Conservation (phyloP, 495 filamentous ascomycete genomes). For the Daldinia concentrica region DNA sequence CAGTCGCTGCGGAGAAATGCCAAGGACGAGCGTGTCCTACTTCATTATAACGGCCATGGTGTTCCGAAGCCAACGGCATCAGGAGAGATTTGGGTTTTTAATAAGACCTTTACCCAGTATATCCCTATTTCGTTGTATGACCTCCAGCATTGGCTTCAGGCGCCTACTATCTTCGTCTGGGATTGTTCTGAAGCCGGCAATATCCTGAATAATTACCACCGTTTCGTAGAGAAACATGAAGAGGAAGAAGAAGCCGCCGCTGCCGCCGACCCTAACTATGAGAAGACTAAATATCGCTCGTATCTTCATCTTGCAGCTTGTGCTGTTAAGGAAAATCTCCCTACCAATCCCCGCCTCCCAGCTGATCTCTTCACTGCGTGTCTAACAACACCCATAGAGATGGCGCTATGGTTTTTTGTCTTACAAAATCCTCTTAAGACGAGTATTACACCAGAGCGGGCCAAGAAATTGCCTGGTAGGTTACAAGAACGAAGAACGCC, state of each 20-base stretch:
- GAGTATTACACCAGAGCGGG: constrained; percentile 78
- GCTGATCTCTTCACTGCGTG: constrained; percentile 97
- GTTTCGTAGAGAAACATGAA: constrained; percentile 93
- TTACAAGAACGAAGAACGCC: constrained; percentile 94
- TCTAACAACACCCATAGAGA: constrained; percentile 95
- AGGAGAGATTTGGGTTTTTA: constrained; percentile 99
- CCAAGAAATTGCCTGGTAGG: constrained; percentile 81
- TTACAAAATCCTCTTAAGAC: constrained; percentile 87
- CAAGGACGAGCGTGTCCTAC: constrained; percentile 92
- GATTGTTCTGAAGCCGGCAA: constrained; percentile 96
- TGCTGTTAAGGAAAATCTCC: constrained; percentile 85
- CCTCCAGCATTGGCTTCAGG: constrained; percentile 93
- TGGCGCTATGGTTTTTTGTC: constrained; percentile 93
- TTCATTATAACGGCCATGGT: constrained; percentile 98
- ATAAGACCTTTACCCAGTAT: constrained; percentile 98
- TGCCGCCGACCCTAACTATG: constrained; percentile 75
- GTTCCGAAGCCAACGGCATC: constrained; percentile 97
- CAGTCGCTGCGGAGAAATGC: constrained; percentile 87
- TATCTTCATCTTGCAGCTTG: constrained; percentile 95
- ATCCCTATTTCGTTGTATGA: constrained; percentile 97
- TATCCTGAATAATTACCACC: constrained; percentile 92
- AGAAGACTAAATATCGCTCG: constrained; percentile 69
- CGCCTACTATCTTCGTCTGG: constrained; percentile 95
- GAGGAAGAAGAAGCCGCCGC: constrained; percentile 78
- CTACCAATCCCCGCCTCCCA: constrained; percentile 94